Evolutionary conservation across 192 early-diverging fungal genomes (phyloP), one percentile per base, ranked within the genome.

Genomic region (Fimicolochytrium jonesii): DNA sequence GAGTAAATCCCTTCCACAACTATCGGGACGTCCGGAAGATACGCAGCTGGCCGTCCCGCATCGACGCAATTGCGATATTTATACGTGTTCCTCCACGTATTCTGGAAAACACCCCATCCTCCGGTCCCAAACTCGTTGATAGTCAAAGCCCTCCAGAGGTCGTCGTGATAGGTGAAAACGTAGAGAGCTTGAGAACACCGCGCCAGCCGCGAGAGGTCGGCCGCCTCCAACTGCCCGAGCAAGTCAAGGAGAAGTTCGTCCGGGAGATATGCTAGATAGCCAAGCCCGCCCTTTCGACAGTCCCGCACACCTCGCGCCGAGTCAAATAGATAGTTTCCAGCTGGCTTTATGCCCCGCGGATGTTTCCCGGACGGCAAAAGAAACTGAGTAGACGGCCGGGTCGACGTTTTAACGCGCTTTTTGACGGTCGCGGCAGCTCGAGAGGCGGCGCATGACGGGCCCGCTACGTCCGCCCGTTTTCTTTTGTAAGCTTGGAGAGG

Each of bases 251-350:
- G 50, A 13, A 80, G 50, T 23, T 82, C 75, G 56, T 88, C 87
- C 4, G 51, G 66, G 6, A 87, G 36, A 2, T 35, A 49, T 20
- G 73, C 41, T 32, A 86, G 61, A 9, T 18, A 34, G 0, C 85
- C 85, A 7, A 87, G 73, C 5, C 80, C 75, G 4, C 70, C 56
- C 3, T 64, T 30, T 41, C 80, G 67, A 34, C 69, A 60, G 32
- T 71, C 63, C 15, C 65, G 47, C n/a, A n/a, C n/a, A 59, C 15
- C 59, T 37, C 23, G 56, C 69, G 15, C 20, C 17, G 72, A 65
- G 33, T 77, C 77, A 56, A 86, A 72, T 45, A 79, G 76, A 36
- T 70, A 71, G 73, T 87, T 87, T 9, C 86, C 86, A 25, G 75
- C 41, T 22, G 86, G 86, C 57, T 78, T 77, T 36, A 85, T 80